Base-by-base conservation (phyloP, 345 rosid genomes). In the Pistacia atlantica region DNA sequence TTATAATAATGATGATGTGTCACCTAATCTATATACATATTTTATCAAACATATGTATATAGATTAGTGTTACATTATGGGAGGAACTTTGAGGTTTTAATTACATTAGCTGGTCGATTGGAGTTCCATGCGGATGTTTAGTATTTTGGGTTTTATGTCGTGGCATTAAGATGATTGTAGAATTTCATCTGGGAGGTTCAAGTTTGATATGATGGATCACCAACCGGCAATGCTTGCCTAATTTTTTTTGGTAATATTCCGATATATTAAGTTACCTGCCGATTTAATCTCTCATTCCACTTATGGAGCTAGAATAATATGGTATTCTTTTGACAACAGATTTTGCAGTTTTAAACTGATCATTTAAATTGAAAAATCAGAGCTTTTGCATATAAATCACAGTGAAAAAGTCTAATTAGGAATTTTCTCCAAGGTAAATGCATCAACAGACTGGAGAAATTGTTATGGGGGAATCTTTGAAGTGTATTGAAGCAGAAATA, bases 191-290 rank as follows among this genome's bases (percentile, higher is more conserved):
- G 11, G 11, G 64, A 25, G 56, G 25, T 61, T 72, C 31, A 2
- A 18, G 46, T 46, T 61, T 49, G 49, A 63, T 73, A 18, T 33
- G 61, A 64, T 49, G 35, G 60, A 63, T 63, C 69, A 73, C n/a
- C 17, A 31, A 48, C 68, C 76, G 33, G 57, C 60, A 11, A 18
- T 46, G 68, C 46, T 73, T 73, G n/a, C 18, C n/a, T 62, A 62
- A 11, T 2, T 48, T 62, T 61, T 42, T 8, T 42, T 42, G 46
- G 33, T 2, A 31, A 31, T 1, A 31, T 31, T 31, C 33, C 33
- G 33, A 31, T 31, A 2, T 31, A 31, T 0, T 31, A 31, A 31
- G 33, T 31, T 31, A 31, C 33, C 14, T 1, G 14, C 8, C 35
- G 8, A 33, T 71, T 22, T 38, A 38, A 1, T 38, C 51, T 57